Conservation (phyloP, 2,329 filamentous ascomycete genomes). For the Colletotrichum trifolii region DNA sequence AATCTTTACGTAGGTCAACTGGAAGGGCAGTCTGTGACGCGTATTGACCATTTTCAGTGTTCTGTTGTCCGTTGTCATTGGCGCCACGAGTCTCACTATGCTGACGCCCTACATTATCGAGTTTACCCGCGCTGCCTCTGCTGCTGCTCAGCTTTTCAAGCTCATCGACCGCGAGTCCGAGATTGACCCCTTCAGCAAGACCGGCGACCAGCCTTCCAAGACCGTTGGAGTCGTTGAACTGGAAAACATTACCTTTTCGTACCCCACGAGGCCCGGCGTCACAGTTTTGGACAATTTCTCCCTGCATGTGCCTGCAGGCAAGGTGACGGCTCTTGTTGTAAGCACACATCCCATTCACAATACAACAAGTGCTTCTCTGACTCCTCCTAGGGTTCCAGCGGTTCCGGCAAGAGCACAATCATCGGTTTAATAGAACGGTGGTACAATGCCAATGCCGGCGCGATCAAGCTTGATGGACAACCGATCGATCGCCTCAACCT, state of each 20-base stretch:
- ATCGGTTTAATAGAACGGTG: slow-evolving; percentile 53
- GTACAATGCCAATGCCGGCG: slow-evolving; percentile 49
- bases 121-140: slow-evolving; percentile 51
- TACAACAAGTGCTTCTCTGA: not conserved
- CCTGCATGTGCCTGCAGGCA: slow-evolving; percentile 56
- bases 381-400: slow-evolving; percentile 40
- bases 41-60: slow-evolving; percentile 42
- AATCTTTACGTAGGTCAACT: slow-evolving; percentile 50
- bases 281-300: slow-evolving; percentile 55
- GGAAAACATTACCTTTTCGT: slow-evolving; percentile 55
- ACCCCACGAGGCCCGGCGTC: slow-evolving; percentile 56
- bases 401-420: slow-evolving; percentile 54
- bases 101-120: slow-evolving; percentile 51
- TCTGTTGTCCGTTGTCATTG: slow-evolving; percentile 52
- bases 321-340: slow-evolving; percentile 55
- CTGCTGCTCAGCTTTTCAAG: slow-evolving; percentile 48
- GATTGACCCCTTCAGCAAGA: slow-evolving; percentile 49
- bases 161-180: slow-evolving; percentile 51
- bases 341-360: slow-evolving; percentile 19
- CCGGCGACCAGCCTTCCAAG: slow-evolving; percentile 45
- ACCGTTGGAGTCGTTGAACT: slow-evolving; percentile 50
- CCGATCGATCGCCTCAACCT: slow-evolving; percentile 49
- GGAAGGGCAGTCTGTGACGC: not conserved
- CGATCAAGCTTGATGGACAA: slow-evolving; percentile 50
- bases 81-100: slow-evolving; percentile 48